These are phyloP conservation scores for Knoxia roxburghii DNA, from an alignment of 257 asterid species.

Conservation along the genomic window DNA sequence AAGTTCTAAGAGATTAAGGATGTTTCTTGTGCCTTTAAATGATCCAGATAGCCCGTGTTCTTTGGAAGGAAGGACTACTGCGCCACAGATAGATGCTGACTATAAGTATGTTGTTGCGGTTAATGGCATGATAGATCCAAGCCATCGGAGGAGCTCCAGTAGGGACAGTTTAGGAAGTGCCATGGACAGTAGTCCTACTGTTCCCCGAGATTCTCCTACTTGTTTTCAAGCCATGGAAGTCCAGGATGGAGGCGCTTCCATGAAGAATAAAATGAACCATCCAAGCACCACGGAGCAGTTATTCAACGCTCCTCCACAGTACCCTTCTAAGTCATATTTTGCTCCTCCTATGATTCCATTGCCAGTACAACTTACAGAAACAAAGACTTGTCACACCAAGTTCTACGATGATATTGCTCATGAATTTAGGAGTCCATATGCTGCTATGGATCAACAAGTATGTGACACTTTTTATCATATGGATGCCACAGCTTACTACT, in stretches of 20 bases:
- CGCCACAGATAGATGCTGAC: conserved; percentile 44
- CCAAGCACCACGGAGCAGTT: conserved; percentile 25
- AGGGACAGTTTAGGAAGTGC: conserved; percentile 51
- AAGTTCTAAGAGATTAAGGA: conserved; percentile 58
- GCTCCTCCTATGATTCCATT: conserved; percentile 35
- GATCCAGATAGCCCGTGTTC: conserved; percentile 58
- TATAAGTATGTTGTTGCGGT: conserved; percentile 67
- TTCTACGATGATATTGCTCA: conserved; percentile 27
- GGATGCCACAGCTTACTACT: conserved; percentile 33
- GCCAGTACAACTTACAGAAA: conserved; percentile 26
- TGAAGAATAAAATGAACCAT: conserved; percentile 24
- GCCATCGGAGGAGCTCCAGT: conserved; percentile 54
- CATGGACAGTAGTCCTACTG: conserved; percentile 33
- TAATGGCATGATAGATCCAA: conserved; percentile 51
- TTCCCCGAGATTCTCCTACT: conserved; percentile 40
- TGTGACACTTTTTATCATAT: conserved; percentile 25
- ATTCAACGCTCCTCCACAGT: conserved; percentile 27
- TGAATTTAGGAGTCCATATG: conserved; percentile 19
- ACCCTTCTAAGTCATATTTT: conserved; percentile 26
- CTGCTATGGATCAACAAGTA: conserved; percentile 23
- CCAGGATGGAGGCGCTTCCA: conserved; percentile 27
- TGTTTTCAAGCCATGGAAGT: conserved; percentile 34
- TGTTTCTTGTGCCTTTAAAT: conserved; percentile 54
- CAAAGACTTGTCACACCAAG: conserved; percentile 26
- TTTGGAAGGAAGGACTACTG: conserved; percentile 36